These are phyloP conservation scores for Fusarium veterinarium DNA, from an alignment of 2,329 filamentous ascomycete species.

Conservation along the genomic window DNA sequence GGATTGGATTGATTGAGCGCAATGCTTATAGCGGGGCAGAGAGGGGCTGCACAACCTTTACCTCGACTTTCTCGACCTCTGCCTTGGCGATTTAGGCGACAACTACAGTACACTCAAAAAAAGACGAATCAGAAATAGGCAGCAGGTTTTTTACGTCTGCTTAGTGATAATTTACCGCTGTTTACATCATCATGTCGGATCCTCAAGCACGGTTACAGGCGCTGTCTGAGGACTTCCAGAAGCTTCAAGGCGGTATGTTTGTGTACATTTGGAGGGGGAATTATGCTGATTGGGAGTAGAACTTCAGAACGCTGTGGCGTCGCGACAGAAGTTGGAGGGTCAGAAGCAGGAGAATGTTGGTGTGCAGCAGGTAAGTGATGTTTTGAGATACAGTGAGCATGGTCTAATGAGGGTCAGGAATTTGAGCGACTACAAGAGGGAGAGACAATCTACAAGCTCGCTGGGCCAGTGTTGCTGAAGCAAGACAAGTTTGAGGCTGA, in stretches of 20 bases:
- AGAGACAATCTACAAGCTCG: constrained; percentile 94
- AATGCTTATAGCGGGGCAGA: constrained; percentile 51
- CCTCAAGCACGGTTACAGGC: constrained; percentile 81
- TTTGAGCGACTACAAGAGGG: constrained; percentile 82
- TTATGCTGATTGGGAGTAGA: constrained; percentile 64
- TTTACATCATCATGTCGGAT: constrained; percentile 68
- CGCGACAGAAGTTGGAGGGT: constrained; percentile 90
- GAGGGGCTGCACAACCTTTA: constrained; percentile 45
- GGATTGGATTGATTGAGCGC: constrained; percentile 33
- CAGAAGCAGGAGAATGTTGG: constrained; percentile 93
- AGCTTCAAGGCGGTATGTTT: constrained; percentile 80
- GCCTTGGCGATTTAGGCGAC: constrained; percentile 32
- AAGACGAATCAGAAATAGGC: constrained; percentile 11
- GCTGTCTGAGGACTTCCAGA: constrained; percentile 88
- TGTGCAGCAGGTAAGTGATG: constrained; percentile 76
- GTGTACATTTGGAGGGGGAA: background rate
- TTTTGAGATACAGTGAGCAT: background rate
- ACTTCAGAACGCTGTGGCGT: constrained; percentile 78
- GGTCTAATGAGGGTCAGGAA: constrained; percentile 66
- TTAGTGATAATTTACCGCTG: constrained; percentile 6
- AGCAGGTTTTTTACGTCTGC: background rate
- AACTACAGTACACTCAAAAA: background rate
- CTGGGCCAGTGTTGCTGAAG: constrained; percentile 92
- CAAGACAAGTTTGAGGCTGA: constrained; percentile 93
- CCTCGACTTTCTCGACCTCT: background rate